A percentile compares a stretch with the other conserved stretches of the same genome.
Conservation (phyloP, 2,329 filamentous ascomycete species). For the Setomelanomma holmii region DNA sequence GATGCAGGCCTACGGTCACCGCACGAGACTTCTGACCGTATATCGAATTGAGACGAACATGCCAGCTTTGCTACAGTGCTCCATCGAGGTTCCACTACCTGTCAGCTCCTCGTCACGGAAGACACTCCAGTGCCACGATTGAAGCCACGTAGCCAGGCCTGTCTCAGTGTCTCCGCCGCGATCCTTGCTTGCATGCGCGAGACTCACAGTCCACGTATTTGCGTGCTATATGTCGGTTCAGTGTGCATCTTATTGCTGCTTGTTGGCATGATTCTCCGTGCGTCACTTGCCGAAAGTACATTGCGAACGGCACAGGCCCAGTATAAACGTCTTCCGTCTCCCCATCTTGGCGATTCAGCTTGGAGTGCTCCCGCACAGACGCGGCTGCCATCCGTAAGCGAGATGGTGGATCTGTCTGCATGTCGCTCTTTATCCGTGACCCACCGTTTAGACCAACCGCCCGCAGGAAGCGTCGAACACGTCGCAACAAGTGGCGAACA, state of each 20-base stretch:
- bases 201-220: not conserved
- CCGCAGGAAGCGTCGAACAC: not conserved
- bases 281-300: not conserved
- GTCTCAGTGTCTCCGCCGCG: not conserved
- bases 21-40: not conserved
- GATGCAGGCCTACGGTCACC: not conserved
- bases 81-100: not conserved
- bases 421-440: conserved; percentile 1
- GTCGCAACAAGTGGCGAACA: not conserved
- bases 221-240: not conserved
- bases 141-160: conserved; percentile 19
- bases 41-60: not conserved
- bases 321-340: conserved; percentile 14
- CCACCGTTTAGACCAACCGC: not conserved
- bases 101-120: not conserved
- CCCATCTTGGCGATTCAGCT: conserved; percentile 22
- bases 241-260: conserved; percentile 2
- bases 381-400: not conserved
- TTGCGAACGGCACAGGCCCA: conserved; percentile 10
- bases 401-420: not conserved
- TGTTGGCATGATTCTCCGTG: not conserved
- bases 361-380: conserved; percentile 1
- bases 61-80: not conserved
- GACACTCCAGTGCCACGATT: not conserved
- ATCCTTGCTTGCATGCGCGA: conserved; percentile 8